Evolutionary conservation across 345 rosid species (phyloP).

Genomic region (Linum lewisii): DNA sequence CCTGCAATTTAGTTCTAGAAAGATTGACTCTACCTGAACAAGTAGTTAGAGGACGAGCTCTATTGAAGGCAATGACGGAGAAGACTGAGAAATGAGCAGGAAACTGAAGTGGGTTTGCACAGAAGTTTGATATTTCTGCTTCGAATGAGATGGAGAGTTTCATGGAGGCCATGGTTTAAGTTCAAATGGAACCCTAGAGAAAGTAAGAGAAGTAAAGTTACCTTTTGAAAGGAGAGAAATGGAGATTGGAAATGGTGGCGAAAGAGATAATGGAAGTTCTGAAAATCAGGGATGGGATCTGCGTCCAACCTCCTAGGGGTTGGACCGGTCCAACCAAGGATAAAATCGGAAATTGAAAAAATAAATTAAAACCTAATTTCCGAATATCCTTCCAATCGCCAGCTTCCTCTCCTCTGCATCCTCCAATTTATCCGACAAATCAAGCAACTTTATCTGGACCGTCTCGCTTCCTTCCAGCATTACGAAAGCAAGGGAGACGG

Average conservation of each 20-base stretch:
- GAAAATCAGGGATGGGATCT: too few species aligned
- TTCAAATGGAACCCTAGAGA: neutral
- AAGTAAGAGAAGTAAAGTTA: neutral
- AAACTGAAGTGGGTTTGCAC: slow-evolving; percentile 28
- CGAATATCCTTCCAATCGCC: too few species aligned
- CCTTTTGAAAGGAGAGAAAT: neutral
- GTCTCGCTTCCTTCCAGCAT: too few species aligned
- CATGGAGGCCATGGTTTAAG: slow-evolving; percentile 40
- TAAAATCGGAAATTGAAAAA: too few species aligned
- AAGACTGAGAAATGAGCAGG: slow-evolving; percentile 29
- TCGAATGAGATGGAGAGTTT: slow-evolving; percentile 39
- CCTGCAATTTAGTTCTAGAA: slow-evolving; percentile 22
- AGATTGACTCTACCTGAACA: slow-evolving; percentile 30
- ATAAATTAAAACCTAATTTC: too few species aligned
- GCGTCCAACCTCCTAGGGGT: too few species aligned
- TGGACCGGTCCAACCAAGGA: too few species aligned
- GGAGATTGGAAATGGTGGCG: neutral
- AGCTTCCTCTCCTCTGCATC: too few species aligned
- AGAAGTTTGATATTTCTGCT: slow-evolving; percentile 39
- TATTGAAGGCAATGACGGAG: slow-evolving; percentile 24
- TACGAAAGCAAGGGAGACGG: too few species aligned
- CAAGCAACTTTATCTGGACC: too few species aligned
- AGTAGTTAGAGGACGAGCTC: slow-evolving; percentile 22
- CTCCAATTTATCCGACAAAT: too few species aligned
- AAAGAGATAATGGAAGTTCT: neutral